Evolutionary conservation across 2,329 filamentous ascomycete genomes (phyloP), one percentile per base, ranked within the genome.

Genomic region (Westerdykella ornata): DNA sequence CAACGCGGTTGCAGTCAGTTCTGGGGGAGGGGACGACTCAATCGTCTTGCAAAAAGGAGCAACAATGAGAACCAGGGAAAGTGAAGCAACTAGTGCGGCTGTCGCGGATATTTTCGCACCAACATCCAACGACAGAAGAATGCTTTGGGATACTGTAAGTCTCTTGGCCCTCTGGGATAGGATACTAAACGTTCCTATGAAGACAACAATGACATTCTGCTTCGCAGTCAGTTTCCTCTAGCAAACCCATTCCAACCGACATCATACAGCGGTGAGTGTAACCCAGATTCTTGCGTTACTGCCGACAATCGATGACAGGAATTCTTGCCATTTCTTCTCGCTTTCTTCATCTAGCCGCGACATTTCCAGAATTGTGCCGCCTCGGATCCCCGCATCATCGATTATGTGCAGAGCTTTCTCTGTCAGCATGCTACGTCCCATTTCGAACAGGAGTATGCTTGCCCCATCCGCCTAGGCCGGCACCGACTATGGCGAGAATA

Each of bases 391-490:
- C 17, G 57, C 44, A 37, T 57, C 55, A 26, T 52, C 51, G 34
- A 56, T 47, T 17, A 48, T 53, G 9, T 37, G 31, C n/a, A 42
- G 22, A 46, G 30, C 38, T 53, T 46, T n/a, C 45, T 48, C 54
- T 18, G 22, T 12, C 2, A 3, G 17, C 30, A 29, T 37, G 35
- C 30, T n/a, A 2, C 4, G 14, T 14, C 26, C 28, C 30, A 4
- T 20, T 15, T 4, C 5, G 14, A 26, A 14, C 5, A 7, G 19
- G 13, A 5, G 35, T 15, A 29, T n/a, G 44, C 56, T 33, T 53
- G 59, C 58, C 40, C 54, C 53, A 62, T 17, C 47, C 49, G 8
- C 54, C 52, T 39, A 59, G 29, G 2, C 52, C 56, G 22, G 59
- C 45, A 16, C 52, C 45, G 20, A 28, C 55, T 30, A 56, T 29